A percentile compares a stretch with the other conserved stretches of the same genome.
These are phyloP conservation scores for Coprinopsis sp. DNA, from an alignment of 768 basidiomycete genomes.

Conservation along the genomic window DNA sequence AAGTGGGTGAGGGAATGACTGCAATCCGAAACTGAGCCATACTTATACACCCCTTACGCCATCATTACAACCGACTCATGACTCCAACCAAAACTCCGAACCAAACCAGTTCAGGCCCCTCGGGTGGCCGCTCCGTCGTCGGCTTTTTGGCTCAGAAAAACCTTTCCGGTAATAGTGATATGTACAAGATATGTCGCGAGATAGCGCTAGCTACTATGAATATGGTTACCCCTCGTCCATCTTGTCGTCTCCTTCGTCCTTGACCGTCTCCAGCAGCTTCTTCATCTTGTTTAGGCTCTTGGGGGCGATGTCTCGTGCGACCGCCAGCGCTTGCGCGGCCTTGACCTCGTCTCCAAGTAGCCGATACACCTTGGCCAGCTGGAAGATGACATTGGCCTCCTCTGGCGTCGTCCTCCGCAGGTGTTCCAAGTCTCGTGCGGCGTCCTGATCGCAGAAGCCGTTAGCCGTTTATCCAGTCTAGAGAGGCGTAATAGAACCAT, in stretches of 20 bases:
- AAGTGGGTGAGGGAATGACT: constrained; percentile 15
- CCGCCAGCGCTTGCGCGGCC: constrained; percentile 80
- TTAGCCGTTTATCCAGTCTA: constrained; percentile 12
- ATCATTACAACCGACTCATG: constrained; percentile 10
- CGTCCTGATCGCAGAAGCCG: constrained; percentile 46
- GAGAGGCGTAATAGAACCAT: constrained; percentile 28
- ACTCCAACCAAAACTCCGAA: constrained; percentile 15
- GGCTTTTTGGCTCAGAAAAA: constrained; percentile 5
- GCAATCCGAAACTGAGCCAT: constrained; percentile 16
- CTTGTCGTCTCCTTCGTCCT: constrained; percentile 59
- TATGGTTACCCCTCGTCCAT: constrained; percentile 71
- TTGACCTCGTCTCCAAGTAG: constrained; percentile 72
- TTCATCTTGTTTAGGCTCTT: constrained; percentile 82
- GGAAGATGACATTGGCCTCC: constrained; percentile 95
- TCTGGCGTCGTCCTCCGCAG: constrained; percentile 83
- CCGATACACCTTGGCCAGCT: constrained; percentile 89
- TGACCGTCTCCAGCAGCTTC: constrained; percentile 67
- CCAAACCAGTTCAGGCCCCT: constrained; percentile 9
- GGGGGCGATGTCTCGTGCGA: constrained; percentile 91
- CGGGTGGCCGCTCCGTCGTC: neutral
- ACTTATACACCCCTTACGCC: constrained; percentile 22
- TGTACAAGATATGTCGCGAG: constrained; percentile 32
- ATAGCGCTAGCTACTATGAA: constrained; percentile 21
- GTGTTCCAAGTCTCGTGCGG: constrained; percentile 74
- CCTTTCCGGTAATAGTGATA: constrained; percentile 12